Percentiles rank a stretch among this genome's conserved stretches.
These are phyloP conservation scores for Sabuloglossum arenarium DNA, from an alignment of 495 filamentous ascomycete genomes.

Conservation along the genomic window DNA sequence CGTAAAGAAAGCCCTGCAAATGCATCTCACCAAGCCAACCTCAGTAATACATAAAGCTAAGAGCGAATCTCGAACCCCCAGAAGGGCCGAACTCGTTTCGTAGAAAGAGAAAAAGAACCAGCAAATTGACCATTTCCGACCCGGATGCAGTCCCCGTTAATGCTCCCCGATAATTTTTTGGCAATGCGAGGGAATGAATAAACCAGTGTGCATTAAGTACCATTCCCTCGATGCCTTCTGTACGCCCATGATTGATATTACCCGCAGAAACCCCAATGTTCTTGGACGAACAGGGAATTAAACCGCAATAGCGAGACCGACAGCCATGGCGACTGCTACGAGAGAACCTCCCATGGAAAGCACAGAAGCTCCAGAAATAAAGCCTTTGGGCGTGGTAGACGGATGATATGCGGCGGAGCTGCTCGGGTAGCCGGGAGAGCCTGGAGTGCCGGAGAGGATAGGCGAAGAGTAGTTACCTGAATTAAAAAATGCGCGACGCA, in stretches of 20 bases:
- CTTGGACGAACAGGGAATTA: background rate
- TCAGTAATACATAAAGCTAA: background rate
- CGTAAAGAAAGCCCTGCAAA: background rate
- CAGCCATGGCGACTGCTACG: constrained; percentile 1
- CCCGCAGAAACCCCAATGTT: background rate
- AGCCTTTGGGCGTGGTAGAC: background rate
- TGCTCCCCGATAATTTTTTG: background rate
- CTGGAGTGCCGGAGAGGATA: background rate
- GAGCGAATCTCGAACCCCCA: background rate
- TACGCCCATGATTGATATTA: background rate
- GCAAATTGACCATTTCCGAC: background rate
- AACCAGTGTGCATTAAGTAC: background rate
- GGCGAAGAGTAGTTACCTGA: background rate
- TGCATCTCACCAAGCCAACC: background rate
- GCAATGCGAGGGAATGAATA: background rate
- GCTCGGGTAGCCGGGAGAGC: background rate
- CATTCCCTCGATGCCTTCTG: background rate
- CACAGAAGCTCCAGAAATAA: background rate
- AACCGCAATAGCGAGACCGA: constrained; percentile 1
- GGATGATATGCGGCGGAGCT: background rate
- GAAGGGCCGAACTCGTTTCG: background rate
- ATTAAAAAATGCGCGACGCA: background rate
- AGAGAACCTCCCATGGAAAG: constrained; percentile 1
- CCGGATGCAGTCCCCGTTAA: background rate
- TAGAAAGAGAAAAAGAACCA: background rate